Evolutionary conservation across 305 asterid genomes (phyloP), one percentile per base, ranked within the genome.

Genomic region (Salvia sclarea): DNA sequence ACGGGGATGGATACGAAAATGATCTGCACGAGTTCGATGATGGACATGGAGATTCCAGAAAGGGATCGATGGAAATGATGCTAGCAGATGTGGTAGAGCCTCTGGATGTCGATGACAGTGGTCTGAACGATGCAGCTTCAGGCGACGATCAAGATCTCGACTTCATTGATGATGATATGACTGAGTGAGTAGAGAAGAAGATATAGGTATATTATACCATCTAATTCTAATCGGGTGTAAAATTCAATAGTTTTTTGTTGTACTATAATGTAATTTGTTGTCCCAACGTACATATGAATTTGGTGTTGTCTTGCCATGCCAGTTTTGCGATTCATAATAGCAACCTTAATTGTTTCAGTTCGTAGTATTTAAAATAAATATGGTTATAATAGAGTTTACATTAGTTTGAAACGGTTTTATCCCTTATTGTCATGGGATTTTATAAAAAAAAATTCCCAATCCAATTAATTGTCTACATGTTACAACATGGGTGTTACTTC

Each of bases 121-220:
- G 44, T 66, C 64, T 67, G 56, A 64, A 79, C 52, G 84, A 77
- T 69, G 79, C 78, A 58, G 87, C 71, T 60, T 78, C 83, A 10
- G 92, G 85, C 0, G 89, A 84, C 11, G 95, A 80, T 41, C 81
- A 79, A 67, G 95, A 80, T 80, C 84, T 84, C 75, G 80, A 86
- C 82, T 84, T 82, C 66, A 82, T 85, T 61, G 98, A 89, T 57
- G 98, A 91, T 17, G 85, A 84, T 67, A 73, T 77, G 72, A 84
- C 89, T 33, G 91, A 85, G 35, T 33, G 91, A 85, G 35, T 85
- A 71, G 68, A 43, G 5, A 4, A 5, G 38, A 25, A 31, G 44
- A 38, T 48, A 37, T 48, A 5, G 56, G 35, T 38, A 37, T n/a
- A 37, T n/a, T 12, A 20, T 50, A 40, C 58, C 49, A 12, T 47